Evolutionary conservation across 1,139 yeast species (phyloP), one percentile per base, ranked within the genome.

Genomic region (Yamadazyma membranifaciens): DNA sequence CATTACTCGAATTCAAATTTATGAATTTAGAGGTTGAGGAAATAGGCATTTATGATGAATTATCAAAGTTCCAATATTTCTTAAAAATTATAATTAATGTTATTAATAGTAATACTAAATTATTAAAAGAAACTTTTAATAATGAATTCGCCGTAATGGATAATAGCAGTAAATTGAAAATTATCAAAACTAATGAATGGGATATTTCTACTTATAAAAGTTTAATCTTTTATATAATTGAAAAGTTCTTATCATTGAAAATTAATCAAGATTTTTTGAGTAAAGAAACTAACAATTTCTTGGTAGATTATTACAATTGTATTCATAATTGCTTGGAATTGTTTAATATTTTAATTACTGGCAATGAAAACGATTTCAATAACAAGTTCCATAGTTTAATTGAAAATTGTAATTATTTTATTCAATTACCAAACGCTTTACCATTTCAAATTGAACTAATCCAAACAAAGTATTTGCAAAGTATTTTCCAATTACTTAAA

Each of bases 201-300:
- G 78, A 76, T 42, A 67, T 80, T 6, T 78, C 87, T 0, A 81
- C 86, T 0, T 84, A 83, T 55, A 81, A 81, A 48, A 73, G 80
- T 5, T 65, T 84, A 29, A 53, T 80, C 0, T 50, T 81, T 13
- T 63, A 67, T 31, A 60, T 78, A 2, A 50, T 81, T n/a, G 60
- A 69, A 37, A 75, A 68, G 38, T 79, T 80, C 40, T 53, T 69
- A 28, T 42, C 48, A 10, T 51, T 68, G 37, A 52, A 51, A 41
- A 53, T 82, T 13, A 51, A 57, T 3, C 48, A 52, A 2, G 62
- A 57, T 0, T 31, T 62, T 1, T 43, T 63, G 2, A 39, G 45
- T 1, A 12, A n/a, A n/a, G n/a, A 30, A 16, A 56, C 58, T 33
- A 46, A 51, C 16, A 15, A 38, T 15, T 38, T 48, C 3, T 42